Evolutionary conservation across 1,284 basidiomycete species (phyloP).

Genomic region (Hemileia vastatrix): DNA sequence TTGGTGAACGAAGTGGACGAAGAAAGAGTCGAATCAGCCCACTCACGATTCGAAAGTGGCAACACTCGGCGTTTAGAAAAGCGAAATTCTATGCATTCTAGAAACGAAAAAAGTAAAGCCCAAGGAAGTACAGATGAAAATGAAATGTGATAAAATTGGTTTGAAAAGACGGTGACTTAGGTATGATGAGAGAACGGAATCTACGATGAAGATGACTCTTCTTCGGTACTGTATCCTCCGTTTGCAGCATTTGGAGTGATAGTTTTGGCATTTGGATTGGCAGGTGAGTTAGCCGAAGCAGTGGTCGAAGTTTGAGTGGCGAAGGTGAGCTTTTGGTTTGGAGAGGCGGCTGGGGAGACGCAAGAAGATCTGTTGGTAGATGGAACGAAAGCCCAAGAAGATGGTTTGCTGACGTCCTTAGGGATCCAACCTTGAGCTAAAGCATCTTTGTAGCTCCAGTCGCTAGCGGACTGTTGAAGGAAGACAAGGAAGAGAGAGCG

Average conservation of each 20-base stretch:
- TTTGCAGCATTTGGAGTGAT: neutral
- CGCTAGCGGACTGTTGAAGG: neutral
- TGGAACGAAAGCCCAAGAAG: neutral
- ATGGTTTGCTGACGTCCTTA: constrained; percentile 6
- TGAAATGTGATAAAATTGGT: too few species aligned
- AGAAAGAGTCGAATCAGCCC: too few species aligned
- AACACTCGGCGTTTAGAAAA: too few species aligned
- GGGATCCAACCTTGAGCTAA: constrained; percentile 24
- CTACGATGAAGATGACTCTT: neutral
- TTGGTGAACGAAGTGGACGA: too few species aligned
- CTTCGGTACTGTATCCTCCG: neutral
- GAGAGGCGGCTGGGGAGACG: neutral
- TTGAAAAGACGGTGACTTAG: too few species aligned
- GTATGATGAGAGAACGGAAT: too few species aligned
- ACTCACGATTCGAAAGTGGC: too few species aligned
- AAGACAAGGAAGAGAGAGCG: neutral
- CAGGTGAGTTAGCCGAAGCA: neutral
- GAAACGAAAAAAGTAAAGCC: too few species aligned
- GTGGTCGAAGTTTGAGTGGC: neutral
- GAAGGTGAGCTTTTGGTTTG: neutral
- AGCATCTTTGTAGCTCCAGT: constrained; percentile 24
- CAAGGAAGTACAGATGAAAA: too few species aligned
- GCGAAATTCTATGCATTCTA: too few species aligned
- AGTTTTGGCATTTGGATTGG: neutral
- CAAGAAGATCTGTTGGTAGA: neutral